Evolutionary conservation across 2,329 filamentous ascomycete genomes (phyloP).

Genomic region (Ceratocystis cubensis): DNA sequence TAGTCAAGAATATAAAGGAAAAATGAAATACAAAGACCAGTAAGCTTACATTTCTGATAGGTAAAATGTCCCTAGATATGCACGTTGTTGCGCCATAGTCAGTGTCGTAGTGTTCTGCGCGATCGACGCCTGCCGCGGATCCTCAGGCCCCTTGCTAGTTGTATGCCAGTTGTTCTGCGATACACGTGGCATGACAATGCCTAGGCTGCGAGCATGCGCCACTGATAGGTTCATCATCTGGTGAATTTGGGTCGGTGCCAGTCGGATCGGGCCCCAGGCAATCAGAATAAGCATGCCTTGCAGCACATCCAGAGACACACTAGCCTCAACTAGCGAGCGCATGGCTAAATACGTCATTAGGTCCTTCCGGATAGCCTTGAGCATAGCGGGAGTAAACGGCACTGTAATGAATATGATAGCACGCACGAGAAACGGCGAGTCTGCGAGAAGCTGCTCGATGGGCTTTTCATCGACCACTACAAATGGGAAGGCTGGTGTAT

Average conservation of each 20-base stretch:
- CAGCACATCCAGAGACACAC: constrained; percentile 33
- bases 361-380: constrained; percentile 33
- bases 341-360: constrained; percentile 33
- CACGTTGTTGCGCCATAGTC: constrained; percentile 30
- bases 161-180: constrained; percentile 22
- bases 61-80: constrained; percentile 32
- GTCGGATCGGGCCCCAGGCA: constrained; percentile 31
- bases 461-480: constrained; percentile 27
- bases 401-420: constrained; percentile 31
- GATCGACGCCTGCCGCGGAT: constrained; percentile 18
- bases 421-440: constrained; percentile 32
- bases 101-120: constrained; percentile 15
- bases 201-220: constrained; percentile 33
- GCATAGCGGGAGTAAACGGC: constrained; percentile 25
- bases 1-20: not conserved
- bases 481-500: constrained; percentile 31
- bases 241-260: constrained; percentile 18
- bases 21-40: not conserved
- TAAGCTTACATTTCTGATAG: constrained; percentile 30
- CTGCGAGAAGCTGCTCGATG: constrained; percentile 26
- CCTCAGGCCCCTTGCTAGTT: constrained; percentile 18
- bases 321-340: constrained; percentile 32
- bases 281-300: constrained; percentile 36
- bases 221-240: constrained; percentile 31
- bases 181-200: constrained; percentile 26